Conservation (phyloP, 176 grass and related monocot genomes). For the Stipa capillata region DNA sequence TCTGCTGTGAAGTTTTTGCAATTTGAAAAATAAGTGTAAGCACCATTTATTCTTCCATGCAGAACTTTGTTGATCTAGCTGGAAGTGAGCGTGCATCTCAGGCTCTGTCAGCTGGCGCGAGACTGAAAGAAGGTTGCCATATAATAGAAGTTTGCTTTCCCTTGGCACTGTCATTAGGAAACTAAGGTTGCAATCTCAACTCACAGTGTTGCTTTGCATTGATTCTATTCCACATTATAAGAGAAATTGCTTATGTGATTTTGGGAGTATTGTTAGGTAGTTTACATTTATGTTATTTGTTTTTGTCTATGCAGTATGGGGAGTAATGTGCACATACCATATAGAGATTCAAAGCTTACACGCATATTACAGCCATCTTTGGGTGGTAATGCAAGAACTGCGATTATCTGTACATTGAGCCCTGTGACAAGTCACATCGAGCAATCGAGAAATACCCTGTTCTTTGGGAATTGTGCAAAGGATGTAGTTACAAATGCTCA, state of each 20-base stretch:
- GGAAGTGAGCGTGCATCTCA: conserved; percentile 95
- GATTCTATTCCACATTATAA: not conserved
- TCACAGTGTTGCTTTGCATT: not conserved
- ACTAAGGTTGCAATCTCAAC: conserved; percentile 48
- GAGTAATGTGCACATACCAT: conserved; percentile 71
- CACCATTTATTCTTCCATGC: conserved; percentile 15
- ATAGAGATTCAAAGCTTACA: conserved; percentile 89
- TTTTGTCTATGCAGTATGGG: conserved; percentile 56
- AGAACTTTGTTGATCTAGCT: conserved; percentile 96
- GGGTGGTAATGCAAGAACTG: conserved; percentile 84
- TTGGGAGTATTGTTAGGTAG: not conserved
- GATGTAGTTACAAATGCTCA: conserved; percentile 77
- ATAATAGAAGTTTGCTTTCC: conserved; percentile 87
- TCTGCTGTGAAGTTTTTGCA: not conserved
- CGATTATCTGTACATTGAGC: conserved; percentile 79
- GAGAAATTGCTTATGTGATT: not conserved
- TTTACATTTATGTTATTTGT: not conserved
- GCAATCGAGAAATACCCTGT: conserved; percentile 77
- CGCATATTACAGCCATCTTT: conserved; percentile 81
- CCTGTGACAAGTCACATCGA: conserved; percentile 69
- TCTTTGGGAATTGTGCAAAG: conserved; percentile 84
- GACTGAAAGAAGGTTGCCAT: conserved; percentile 94
- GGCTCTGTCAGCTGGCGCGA: conserved; percentile 60
- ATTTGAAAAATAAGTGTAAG: not conserved
- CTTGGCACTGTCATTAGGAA: conserved; percentile 90